Evolutionary conservation across 1,284 basidiomycete species (phyloP), one percentile per base, ranked within the genome.

Genomic region (Taiwanofungus camphoratus): DNA sequence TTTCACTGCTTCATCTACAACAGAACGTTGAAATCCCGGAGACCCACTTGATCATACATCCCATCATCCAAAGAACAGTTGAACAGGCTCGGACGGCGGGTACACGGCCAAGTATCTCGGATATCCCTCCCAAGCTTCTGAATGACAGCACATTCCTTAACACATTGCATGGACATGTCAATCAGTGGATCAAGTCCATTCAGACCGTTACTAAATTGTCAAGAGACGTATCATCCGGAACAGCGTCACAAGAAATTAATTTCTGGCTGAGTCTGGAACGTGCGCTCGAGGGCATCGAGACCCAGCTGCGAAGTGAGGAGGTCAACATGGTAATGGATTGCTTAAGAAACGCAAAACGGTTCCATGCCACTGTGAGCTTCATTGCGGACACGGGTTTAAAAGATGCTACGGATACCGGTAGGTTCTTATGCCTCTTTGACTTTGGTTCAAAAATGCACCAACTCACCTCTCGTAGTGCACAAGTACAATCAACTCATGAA

Each of bases 11-110:
- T 5, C 96, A 99, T 60, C 75, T 99, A 3, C 96, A 99, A 62
- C 95, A 99, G 66, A 98, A 98, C 59, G 94, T 98, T 52, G 95
- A 98, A 68, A 98, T 99, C 36, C 96, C 96, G 0, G 92, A 98
- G 63, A 96, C 93, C 12, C 85, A 92, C 51, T 82, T 99, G 16
- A 74, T 87, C 48, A 89, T 98, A 34, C 94, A 99, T 59, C 92
- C 93, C 15, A 76, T 81, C 50, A 90, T 99, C 46, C 82, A 92
- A 49, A 77, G 83, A 38, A 89, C 93, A 1, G 91, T 98, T 21
- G 87, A 92, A 57, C 76, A 84, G 71, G 82, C 85, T 5, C 75
- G 79, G 52, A 62, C 74, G 20, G 60, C 69, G 3, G 73, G 75
- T 32, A 67, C 68, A 33, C 72, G 85, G 32, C 83, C 88, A 1